Conservation (phyloP, 2,329 filamentous ascomycete genomes). For the Trichoderma sp. region DNA sequence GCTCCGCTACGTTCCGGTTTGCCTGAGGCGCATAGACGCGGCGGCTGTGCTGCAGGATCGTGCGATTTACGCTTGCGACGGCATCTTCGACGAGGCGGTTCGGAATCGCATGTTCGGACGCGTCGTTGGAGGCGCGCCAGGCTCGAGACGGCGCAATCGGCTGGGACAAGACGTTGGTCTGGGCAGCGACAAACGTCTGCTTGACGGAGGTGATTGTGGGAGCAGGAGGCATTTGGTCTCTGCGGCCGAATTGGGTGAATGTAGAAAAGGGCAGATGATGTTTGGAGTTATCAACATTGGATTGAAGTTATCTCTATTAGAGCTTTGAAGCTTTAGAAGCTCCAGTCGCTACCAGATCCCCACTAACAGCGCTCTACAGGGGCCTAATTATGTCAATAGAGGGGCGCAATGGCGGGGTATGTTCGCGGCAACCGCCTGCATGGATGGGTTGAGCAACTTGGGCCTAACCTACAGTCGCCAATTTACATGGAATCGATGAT, state of each 20-base stretch:
- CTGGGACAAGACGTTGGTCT: slow-evolving; percentile 62
- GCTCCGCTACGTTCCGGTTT: slow-evolving; percentile 69
- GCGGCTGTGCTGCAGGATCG: slow-evolving; percentile 62
- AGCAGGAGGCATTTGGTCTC: slow-evolving; percentile 25
- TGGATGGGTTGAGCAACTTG: background rate
- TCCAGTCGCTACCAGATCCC: background rate
- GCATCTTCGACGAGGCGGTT: slow-evolving; percentile 56
- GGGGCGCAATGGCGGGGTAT: background rate
- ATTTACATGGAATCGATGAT: background rate
- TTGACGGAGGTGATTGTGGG: slow-evolving; percentile 63
- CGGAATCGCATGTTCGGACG: slow-evolving; percentile 41
- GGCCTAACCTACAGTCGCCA: background rate
- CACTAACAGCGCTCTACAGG: background rate
- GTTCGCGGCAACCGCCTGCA: background rate
- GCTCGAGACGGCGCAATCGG: slow-evolving; percentile 54
- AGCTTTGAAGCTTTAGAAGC: background rate
- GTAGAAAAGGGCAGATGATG: background rate
- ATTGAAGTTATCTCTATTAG: background rate
- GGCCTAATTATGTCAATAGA: background rate
- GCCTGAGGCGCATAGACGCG: slow-evolving; percentile 67
- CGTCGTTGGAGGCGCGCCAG: slow-evolving; percentile 50
- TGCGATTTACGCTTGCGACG: slow-evolving; percentile 58
- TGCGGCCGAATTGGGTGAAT: background rate
- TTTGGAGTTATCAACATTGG: background rate
- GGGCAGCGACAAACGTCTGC: slow-evolving; percentile 59